These are phyloP conservation scores for Dryadomyces sulphureus DNA, from an alignment of 2,329 filamentous ascomycete genomes.

Conservation along the genomic window DNA sequence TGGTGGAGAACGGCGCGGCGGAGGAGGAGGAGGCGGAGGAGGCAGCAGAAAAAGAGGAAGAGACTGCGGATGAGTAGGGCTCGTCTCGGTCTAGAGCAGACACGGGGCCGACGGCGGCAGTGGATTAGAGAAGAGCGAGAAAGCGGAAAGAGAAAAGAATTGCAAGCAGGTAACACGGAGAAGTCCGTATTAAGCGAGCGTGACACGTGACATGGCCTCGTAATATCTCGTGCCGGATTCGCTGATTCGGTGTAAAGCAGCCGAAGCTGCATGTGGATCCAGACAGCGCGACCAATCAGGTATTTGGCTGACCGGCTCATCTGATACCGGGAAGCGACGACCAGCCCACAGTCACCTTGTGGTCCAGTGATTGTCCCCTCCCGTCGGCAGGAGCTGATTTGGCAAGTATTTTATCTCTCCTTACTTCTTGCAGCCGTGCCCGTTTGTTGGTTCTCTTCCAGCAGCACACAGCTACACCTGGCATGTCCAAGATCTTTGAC, in stretches of 20 bases:
- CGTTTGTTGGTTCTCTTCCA: neutral
- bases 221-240: neutral
- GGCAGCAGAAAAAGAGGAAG: neutral
- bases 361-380: neutral
- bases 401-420: neutral
- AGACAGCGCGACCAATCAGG: neutral
- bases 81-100: neutral
- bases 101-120: neutral
- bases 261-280: neutral
- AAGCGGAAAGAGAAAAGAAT: no score
- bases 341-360: neutral
- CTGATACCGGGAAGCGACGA: neutral
- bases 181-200: no score
- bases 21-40: neutral
- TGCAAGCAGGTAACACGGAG: no score
- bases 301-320: neutral
- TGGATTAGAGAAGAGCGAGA: neutral
- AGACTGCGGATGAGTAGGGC: neutral
- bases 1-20: neutral
- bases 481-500: conserved; percentile 42
- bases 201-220: neutral
- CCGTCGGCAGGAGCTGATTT: neutral
- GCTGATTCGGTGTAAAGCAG: neutral
- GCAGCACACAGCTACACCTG: neutral
- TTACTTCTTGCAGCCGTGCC: neutral